Conservation (phyloP, 257 asterid genomes). For the Solanum peruvianum region DNA sequence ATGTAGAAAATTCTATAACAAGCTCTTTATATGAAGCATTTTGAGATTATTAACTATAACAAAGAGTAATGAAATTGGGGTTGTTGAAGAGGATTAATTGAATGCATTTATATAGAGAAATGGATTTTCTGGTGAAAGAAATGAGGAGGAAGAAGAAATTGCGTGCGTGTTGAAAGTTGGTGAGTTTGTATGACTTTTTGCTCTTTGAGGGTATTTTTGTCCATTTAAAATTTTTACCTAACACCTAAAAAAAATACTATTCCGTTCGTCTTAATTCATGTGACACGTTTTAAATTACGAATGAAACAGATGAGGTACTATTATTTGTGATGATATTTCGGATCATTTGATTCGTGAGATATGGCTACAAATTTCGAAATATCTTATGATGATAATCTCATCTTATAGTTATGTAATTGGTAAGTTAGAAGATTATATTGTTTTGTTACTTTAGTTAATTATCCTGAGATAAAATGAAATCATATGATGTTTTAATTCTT, state of each 20-base stretch:
- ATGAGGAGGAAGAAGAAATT: background rate
- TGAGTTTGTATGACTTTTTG: background rate
- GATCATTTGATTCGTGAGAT: background rate
- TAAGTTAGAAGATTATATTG: background rate
- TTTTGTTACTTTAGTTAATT: too few relatives aligned
- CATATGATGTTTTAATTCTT: too few relatives aligned
- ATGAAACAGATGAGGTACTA: too few relatives aligned
- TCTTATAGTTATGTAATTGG: background rate
- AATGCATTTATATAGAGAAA: background rate
- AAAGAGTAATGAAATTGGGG: background rate
- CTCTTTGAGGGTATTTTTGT: background rate
- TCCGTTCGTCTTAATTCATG: fast-evolving
- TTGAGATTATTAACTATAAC: background rate
- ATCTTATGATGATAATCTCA: too few relatives aligned
- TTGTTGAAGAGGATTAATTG: background rate
- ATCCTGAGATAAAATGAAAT: too few relatives aligned
- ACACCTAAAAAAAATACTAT: background rate
- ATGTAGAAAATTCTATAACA: background rate
- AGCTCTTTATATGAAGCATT: background rate
- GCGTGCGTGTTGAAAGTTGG: background rate
- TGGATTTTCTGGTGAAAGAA: background rate
- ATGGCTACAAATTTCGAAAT: background rate
- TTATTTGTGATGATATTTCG: background rate
- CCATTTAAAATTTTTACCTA: background rate
- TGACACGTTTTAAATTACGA: background rate